A percentile compares a stretch with the other conserved stretches of the same genome.
These are phyloP conservation scores for Pestalotiopsis sp. DNA, from an alignment of 2,329 filamentous ascomycete genomes.

Conservation along the genomic window DNA sequence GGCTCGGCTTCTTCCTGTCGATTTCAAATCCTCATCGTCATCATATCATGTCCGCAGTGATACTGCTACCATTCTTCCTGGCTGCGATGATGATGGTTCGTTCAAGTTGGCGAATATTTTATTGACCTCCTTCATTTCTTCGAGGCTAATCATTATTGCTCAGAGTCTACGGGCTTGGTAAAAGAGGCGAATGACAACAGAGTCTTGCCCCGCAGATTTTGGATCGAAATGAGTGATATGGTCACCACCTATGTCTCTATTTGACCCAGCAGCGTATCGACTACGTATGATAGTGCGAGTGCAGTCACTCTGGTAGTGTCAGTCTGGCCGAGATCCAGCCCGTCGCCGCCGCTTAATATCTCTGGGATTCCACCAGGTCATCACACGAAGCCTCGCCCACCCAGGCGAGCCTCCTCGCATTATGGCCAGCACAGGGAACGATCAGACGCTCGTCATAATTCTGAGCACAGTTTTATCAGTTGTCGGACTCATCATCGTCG, in stretches of 20 bases:
- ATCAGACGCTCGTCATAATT: constrained; percentile 48
- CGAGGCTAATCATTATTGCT: not conserved
- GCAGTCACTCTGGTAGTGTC: not conserved
- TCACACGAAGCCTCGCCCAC: not conserved
- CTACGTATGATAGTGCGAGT: not conserved
- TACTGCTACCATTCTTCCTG: not conserved
- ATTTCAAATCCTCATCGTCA: not conserved
- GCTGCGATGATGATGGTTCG: constrained; percentile 10
- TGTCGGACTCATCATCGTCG: constrained; percentile 41
- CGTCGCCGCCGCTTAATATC: not conserved
- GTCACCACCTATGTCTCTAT: not conserved
- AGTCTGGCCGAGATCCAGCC: not conserved
- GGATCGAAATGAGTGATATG: not conserved
- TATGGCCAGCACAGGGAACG: constrained; percentile 16
- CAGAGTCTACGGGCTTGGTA: not conserved
- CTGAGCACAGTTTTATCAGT: constrained; percentile 51
- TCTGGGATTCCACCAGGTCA: not conserved
- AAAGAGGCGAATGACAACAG: not conserved
- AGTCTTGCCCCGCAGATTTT: not conserved
- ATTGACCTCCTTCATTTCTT: not conserved
- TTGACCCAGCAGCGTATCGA: not conserved
- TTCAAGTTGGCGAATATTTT: not conserved
- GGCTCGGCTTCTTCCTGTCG: not conserved
- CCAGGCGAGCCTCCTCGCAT: not conserved
- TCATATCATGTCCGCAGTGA: not conserved